phyloP scores from a whole-genome alignment of 768 basidiomycete species.

The Hygrocybe coccinea region DNA sequence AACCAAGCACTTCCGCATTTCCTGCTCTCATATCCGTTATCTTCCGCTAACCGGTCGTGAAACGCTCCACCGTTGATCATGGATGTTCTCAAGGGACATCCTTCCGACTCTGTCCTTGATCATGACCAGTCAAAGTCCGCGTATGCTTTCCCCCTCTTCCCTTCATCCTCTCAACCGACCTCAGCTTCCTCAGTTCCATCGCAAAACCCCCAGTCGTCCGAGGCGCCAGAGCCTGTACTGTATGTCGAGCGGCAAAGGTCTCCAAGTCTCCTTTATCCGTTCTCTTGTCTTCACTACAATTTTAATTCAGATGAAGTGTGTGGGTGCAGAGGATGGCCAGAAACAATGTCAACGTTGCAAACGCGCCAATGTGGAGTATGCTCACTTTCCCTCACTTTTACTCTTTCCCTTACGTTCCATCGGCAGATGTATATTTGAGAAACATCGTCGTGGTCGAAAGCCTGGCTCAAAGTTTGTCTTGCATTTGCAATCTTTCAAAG shows the following conservation, averaged over 20 bases:
- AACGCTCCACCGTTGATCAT: not conserved
- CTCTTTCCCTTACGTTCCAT: constrained; percentile 15
- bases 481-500: constrained; percentile 9
- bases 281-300: constrained; percentile 12
- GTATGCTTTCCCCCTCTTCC: not conserved
- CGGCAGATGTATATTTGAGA: constrained; percentile 76
- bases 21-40: not conserved
- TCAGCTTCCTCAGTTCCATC: constrained; percentile 22
- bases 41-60: not conserved
- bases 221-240: constrained; percentile 69
- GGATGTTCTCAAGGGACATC: not conserved
- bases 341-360: constrained; percentile 81
- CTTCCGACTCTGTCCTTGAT: not conserved
- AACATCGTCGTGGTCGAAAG: constrained; percentile 82
- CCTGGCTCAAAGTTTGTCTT: constrained; percentile 77
- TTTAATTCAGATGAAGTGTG: constrained; percentile 75
- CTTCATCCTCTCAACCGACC: not conserved
- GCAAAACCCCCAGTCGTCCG: constrained; percentile 47
- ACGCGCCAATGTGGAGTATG: constrained; percentile 71
- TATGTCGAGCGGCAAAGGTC: constrained; percentile 82
- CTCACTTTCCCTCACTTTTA: constrained; percentile 8
- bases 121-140: not conserved
- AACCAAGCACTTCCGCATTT: not conserved
- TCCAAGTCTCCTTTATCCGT: constrained; percentile 12
- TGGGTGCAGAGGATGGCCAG: constrained; percentile 80